phyloP scores from a whole-genome alignment of 169 alveolate species.

The Cryptosporidium canis region DNA sequence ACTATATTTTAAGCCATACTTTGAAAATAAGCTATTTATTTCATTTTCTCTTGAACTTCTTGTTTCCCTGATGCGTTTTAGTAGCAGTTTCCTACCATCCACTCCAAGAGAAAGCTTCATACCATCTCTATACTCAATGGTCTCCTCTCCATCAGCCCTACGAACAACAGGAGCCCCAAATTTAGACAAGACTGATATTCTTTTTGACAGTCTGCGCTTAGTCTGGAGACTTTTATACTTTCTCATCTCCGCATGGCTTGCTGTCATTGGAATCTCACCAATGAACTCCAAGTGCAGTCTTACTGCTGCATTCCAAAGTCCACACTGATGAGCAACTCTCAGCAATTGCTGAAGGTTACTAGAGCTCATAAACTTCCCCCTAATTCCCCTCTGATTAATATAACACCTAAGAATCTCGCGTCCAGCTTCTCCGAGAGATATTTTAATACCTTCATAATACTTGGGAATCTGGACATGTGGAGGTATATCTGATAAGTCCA shows the following conservation, averaged over 20 bases:
- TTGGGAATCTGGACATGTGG: conserved; percentile 72
- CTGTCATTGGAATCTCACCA: conserved; percentile 73
- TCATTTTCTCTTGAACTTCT: conserved; percentile 73
- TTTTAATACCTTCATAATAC: conserved; percentile 63
- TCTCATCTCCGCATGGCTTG: conserved; percentile 72
- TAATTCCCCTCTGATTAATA: conserved; percentile 61
- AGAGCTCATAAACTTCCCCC: conserved; percentile 70
- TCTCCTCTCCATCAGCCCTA: conserved; percentile 73
- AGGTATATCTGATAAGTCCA: conserved; percentile 63
- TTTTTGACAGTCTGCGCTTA: conserved; percentile 63
- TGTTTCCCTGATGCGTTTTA: conserved; percentile 54
- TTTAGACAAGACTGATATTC: conserved; percentile 66
- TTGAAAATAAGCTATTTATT: conserved; percentile 69
- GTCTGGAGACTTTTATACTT: conserved; percentile 66
- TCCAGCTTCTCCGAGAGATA: conserved; percentile 71
- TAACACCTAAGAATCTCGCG: conserved; percentile 60
- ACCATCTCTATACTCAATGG: conserved; percentile 70
- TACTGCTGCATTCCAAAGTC: conserved; percentile 71
- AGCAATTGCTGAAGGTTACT: conserved; percentile 62
- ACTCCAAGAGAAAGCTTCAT: conserved; percentile 74
- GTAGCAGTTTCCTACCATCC: conserved; percentile 55
- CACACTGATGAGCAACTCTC: conserved; percentile 73
- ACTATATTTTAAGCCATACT: conserved; percentile 73
- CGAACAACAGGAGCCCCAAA: conserved; percentile 73
- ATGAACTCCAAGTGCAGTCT: conserved; percentile 67